Evolutionary conservation across 2,329 filamentous ascomycete genomes (phyloP).

Genomic region (Pezicula rhizophila): DNA sequence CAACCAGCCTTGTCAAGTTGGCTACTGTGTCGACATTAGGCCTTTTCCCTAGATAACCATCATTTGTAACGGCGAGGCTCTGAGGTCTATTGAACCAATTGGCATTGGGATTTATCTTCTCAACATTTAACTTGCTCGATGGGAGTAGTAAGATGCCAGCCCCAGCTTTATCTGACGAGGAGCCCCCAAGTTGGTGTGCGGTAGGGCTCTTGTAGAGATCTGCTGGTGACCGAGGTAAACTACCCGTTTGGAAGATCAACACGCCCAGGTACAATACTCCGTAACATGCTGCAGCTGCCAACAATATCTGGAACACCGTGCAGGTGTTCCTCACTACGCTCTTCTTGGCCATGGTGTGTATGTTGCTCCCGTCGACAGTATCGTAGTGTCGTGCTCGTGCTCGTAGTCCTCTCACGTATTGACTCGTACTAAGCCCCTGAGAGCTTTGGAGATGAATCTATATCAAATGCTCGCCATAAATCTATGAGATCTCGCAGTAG

Average conservation of each 20-base stretch:
- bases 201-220: slow-evolving; percentile 20
- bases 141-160: slow-evolving; percentile 8
- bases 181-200: slow-evolving; percentile 7
- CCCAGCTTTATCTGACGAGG: slow-evolving; percentile 9
- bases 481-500: background rate
- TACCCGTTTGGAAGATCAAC: slow-evolving; percentile 19
- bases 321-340: slow-evolving; percentile 17
- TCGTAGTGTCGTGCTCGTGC: background rate
- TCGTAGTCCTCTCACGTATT: background rate
- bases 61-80: slow-evolving; percentile 41
- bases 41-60: slow-evolving; percentile 44
- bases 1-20: slow-evolving; percentile 43
- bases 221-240: slow-evolving; percentile 20
- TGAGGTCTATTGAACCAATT: slow-evolving; percentile 48
- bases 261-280: slow-evolving; percentile 21
- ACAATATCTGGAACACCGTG: slow-evolving; percentile 23
- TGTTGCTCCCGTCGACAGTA: background rate
- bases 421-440: too few species aligned
- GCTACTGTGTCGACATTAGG: slow-evolving; percentile 47
- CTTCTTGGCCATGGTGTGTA: slow-evolving; percentile 23
- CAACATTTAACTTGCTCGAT: slow-evolving; percentile 21
- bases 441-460: background rate
- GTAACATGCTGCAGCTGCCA: slow-evolving; percentile 22
- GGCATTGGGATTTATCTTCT: slow-evolving; percentile 43
- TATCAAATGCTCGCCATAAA: background rate